Conservation (phyloP, 1,284 basidiomycete genomes). For the Trametes pubescens region DNA sequence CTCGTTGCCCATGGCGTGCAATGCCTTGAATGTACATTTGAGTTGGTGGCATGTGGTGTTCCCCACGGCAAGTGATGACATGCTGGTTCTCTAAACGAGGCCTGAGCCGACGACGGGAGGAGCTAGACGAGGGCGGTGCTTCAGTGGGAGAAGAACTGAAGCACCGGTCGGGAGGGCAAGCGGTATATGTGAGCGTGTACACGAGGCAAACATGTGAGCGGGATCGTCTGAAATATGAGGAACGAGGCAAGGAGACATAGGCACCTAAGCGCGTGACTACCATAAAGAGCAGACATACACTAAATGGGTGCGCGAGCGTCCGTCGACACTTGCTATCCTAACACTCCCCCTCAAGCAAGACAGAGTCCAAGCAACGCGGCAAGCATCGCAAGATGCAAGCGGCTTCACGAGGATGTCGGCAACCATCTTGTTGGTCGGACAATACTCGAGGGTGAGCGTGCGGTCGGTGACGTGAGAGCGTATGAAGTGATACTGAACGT, state of each 20-base stretch:
- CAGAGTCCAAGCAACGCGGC: too few relatives aligned
- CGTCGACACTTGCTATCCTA: slow-evolving; percentile 2
- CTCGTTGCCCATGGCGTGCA: neutral
- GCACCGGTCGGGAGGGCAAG: slow-evolving; percentile 34
- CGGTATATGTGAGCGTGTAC: slow-evolving; percentile 10
- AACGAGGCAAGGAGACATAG: slow-evolving; percentile 5
- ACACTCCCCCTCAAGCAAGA: too few relatives aligned
- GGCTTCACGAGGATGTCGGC: too few relatives aligned
- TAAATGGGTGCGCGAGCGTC: neutral
- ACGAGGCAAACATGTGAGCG: slow-evolving; percentile 5
- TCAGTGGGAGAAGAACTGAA: slow-evolving; percentile 22
- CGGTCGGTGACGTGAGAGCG: too few relatives aligned
- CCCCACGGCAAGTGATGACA: neutral
- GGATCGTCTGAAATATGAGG: slow-evolving; percentile 2
- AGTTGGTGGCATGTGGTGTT: neutral
- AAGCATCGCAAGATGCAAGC: too few relatives aligned
- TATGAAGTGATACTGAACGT: too few relatives aligned
- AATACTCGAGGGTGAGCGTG: too few relatives aligned
- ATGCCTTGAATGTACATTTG: neutral
- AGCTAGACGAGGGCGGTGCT: slow-evolving; percentile 6
- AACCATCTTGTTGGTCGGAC: too few relatives aligned
- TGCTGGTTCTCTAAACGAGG: slow-evolving; percentile 13
- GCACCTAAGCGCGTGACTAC: slow-evolving; percentile 1
- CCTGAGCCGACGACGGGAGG: slow-evolving; percentile 8
- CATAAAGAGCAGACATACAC: slow-evolving; percentile 1